Evolutionary conservation across 2,329 filamentous ascomycete genomes (phyloP), one percentile per base, ranked within the genome.

Genomic region (Fusarium tanahbumbuense): DNA sequence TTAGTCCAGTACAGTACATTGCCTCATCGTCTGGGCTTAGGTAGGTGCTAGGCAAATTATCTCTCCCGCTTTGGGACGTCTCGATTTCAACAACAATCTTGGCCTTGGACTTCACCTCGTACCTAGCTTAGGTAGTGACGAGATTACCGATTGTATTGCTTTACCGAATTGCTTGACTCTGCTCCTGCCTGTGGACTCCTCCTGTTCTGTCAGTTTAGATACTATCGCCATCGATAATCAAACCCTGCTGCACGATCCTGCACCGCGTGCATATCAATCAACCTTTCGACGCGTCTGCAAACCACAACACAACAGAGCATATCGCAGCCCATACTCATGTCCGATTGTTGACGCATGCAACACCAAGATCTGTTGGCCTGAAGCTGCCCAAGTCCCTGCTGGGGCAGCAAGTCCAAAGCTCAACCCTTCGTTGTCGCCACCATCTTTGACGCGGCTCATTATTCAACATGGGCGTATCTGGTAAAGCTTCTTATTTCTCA

Each of bases 381-480:
- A 62, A 68, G 67, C 67, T 73, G 55, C 59, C 58, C 57, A 56
- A 59, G 62, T 65, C 63, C 71, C 67, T 70, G 37, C 40, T 37
- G 56, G 68, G 71, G 62, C 45, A 66, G 61, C 59, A 42, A 73
- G 64, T 58, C 49, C 27, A 37, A 55, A 48, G 60, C 64, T 62
- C 55, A 58, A 64, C 48, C 11, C 37, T 41, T 62, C 62, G 20
- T 55, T 30, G 41, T 67, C 57, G 47, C 58, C 50, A 59, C 56
- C 48, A 54, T 59, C 55, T 41, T 56, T 57, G 34, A 64, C 54
- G 58, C 60, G 47, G 47, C 61, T 50, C 54, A 44, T 49, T 44
- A 47, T 61, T 64, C 65, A 78, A 66, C 49, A 81, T 81, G 80
- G 80, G 80, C 71, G 78, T 81, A 55, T 76, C 79, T 59, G 80